A percentile compares a stretch with the other conserved stretches of the same genome.
These are phyloP conservation scores for Rubroshorea leprosula DNA, from an alignment of 345 rosid species.

Conservation along the genomic window DNA sequence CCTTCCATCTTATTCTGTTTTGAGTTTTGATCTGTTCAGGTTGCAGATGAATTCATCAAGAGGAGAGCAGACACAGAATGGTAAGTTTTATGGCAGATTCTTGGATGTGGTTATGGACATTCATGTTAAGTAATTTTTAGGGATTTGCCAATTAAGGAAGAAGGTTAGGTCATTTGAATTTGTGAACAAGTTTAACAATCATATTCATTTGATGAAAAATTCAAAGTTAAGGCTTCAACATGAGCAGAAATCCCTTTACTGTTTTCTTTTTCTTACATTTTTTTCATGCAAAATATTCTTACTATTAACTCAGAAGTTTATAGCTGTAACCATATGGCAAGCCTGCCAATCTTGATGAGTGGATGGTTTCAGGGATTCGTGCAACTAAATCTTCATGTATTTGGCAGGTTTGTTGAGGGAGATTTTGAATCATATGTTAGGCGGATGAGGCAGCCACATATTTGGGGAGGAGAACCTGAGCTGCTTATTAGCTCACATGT, in stretches of 20 bases:
- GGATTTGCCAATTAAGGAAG: neutral
- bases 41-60: conserved; percentile 62
- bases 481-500: conserved; percentile 69
- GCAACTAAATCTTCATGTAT: conserved; percentile 4
- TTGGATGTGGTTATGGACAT: neutral
- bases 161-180: neutral
- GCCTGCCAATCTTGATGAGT: neutral
- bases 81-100: conserved; percentile 25
- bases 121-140: neutral
- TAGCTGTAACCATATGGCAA: neutral
- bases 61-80: conserved; percentile 62
- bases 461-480: conserved; percentile 81
- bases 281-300: too few species aligned
- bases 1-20: neutral
- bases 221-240: too few species aligned
- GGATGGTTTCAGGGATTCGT: neutral
- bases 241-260: too few species aligned
- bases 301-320: neutral
- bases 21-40: conserved; percentile 28
- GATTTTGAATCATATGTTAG: conserved; percentile 50
- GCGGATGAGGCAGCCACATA: conserved; percentile 57
- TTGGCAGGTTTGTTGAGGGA: conserved; percentile 53
- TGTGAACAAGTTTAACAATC: neutral
- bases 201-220: too few species aligned
- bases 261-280: too few species aligned